Evolutionary conservation across 2,329 filamentous ascomycete species (phyloP).

Genomic region (Penicillium vulpinum): DNA sequence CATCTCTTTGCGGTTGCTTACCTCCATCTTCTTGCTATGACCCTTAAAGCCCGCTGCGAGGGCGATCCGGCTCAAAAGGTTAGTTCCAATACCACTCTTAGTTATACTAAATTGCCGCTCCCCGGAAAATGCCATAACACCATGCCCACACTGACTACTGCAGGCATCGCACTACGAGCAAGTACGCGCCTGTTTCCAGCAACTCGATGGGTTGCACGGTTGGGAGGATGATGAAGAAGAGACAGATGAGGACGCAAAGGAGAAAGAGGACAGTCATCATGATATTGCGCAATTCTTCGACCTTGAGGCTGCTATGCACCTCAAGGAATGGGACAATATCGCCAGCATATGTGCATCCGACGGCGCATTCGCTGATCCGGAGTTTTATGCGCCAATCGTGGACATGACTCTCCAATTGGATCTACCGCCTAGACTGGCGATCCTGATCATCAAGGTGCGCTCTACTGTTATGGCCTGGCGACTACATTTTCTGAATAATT

Average conservation of each 20-base stretch:
- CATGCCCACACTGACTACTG: not conserved
- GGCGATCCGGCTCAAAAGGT: not conserved
- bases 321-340: not conserved
- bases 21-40: not conserved
- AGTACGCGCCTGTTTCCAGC: not conserved
- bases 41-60: not conserved
- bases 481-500: not conserved
- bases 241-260: not conserved
- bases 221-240: conserved; percentile 2
- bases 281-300: not conserved
- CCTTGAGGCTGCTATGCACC: conserved; percentile 1
- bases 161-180: not conserved
- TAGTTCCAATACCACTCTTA: not conserved
- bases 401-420: not conserved
- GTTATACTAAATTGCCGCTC: not conserved
- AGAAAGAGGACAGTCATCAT: not conserved
- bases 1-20: conserved; percentile 2
- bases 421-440: not conserved
- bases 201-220: not conserved
- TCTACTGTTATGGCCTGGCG: not conserved
- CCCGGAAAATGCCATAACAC: no score
- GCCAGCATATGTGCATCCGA: not conserved
- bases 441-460: not conserved
- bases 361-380: not conserved
- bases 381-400: not conserved